A percentile compares a stretch with the other conserved stretches of the same genome.
Conservation (phyloP, 441 rosid genomes). For the Populus hybrid region DNA sequence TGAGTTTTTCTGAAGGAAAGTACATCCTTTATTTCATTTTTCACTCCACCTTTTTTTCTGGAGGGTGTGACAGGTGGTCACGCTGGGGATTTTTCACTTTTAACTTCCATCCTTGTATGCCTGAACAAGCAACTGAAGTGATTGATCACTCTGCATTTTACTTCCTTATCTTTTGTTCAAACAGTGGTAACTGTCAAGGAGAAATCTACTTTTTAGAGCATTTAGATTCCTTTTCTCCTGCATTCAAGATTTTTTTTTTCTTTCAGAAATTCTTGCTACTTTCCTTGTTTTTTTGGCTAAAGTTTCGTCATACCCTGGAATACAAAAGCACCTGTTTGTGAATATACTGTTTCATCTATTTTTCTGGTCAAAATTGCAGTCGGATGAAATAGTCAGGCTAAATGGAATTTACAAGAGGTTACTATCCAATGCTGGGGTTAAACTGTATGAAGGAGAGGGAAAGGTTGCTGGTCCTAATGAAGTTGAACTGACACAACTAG, state of each 20-base stretch:
- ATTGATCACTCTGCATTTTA: not conserved
- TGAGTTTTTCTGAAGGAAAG: not conserved
- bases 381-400: conserved; percentile 78
- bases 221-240: not conserved
- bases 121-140: not conserved
- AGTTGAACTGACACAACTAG: conserved; percentile 85
- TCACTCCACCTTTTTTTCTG: not conserved
- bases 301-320: not conserved
- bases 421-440: conserved; percentile 84
- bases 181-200: not conserved
- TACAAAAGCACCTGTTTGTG: not conserved
- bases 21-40: not conserved
- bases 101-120: not conserved
- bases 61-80: not conserved
- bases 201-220: not conserved
- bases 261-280: not conserved
- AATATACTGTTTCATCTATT: not conserved
- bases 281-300: not conserved
- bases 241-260: not conserved
- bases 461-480: conserved; percentile 82
- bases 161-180: not conserved
- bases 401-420: conserved; percentile 91
- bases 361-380: conserved; percentile 46
- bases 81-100: not conserved
- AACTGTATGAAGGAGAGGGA: conserved; percentile 95